Percentiles rank a stretch among this genome's conserved stretches.
These are phyloP conservation scores for Halophytophthora batemanensis DNA, from an alignment of 352 stramenopile genomes.

Conservation along the genomic window DNA sequence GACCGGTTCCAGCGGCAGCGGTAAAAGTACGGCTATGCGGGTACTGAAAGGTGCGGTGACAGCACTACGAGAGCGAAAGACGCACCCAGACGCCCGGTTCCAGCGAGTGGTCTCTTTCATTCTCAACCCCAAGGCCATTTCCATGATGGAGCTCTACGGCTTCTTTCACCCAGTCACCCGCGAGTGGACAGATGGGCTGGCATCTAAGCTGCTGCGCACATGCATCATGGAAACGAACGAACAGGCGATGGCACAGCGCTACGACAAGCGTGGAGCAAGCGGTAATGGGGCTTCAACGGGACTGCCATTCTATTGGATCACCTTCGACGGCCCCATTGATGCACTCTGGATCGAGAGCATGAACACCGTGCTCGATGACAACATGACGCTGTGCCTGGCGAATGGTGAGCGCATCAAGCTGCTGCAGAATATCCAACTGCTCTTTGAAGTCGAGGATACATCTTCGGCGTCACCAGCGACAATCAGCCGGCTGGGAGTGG, in stretches of 20 bases:
- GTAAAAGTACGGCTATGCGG: slow-evolving; percentile 55
- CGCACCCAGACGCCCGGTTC: slow-evolving; percentile 50
- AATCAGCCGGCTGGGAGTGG: slow-evolving; percentile 88
- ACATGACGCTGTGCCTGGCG: slow-evolving; percentile 88
- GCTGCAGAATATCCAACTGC: slow-evolving; percentile 81
- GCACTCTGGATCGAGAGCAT: slow-evolving; percentile 85
- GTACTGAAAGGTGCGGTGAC: slow-evolving; percentile 52
- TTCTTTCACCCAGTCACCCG: slow-evolving; percentile 81
- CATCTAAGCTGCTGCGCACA: slow-evolving; percentile 61
- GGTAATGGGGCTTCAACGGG: slow-evolving; percentile 20
- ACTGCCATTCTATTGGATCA: slow-evolving; percentile 75
- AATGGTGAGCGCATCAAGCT: slow-evolving; percentile 89
- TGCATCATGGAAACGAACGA: slow-evolving; percentile 77
- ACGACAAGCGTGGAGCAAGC: slow-evolving; percentile 15
- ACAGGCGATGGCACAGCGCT: slow-evolving; percentile 28
- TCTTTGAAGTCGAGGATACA: slow-evolving; percentile 93
- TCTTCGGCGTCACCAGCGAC: slow-evolving; percentile 89
- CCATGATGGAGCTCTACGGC: slow-evolving; percentile 78
- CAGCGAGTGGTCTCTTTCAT: slow-evolving; percentile 54
- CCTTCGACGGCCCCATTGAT: slow-evolving; percentile 81
- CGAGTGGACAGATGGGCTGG: slow-evolving; percentile 83
- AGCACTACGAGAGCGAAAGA: slow-evolving; percentile 39
- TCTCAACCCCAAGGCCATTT: slow-evolving; percentile 83
- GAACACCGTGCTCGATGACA: slow-evolving; percentile 90
- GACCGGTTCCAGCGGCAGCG: slow-evolving; percentile 61